Conservation (phyloP, 306 rosid species). For the Dalbergia cultrata region DNA sequence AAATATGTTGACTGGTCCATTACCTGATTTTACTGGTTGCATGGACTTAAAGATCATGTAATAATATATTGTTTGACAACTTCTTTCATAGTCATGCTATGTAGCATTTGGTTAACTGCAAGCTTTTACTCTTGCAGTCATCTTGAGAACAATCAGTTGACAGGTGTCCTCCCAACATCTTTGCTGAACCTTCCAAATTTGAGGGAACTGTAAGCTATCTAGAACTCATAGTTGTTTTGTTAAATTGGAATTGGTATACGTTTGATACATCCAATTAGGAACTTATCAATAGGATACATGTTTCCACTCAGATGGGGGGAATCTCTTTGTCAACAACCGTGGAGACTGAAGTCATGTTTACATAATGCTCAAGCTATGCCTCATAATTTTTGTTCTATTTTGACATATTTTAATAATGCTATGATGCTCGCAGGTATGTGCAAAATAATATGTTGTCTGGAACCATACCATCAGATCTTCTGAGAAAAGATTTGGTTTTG, state of each 20-base stretch:
- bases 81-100: slow-evolving; percentile 25
- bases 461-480: slow-evolving; percentile 73
- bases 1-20: slow-evolving; percentile 66
- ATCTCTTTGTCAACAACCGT: not conserved
- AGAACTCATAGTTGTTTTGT: slow-evolving; percentile 29
- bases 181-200: slow-evolving; percentile 76
- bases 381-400: slow-evolving; percentile 21
- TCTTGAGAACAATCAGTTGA: slow-evolving; percentile 91
- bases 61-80: slow-evolving; percentile 38
- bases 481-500: slow-evolving; percentile 60
- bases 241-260: slow-evolving; percentile 8
- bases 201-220: slow-evolving; percentile 80
- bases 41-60: slow-evolving; percentile 84
- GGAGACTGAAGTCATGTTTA: not conserved
- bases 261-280: not conserved
- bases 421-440: slow-evolving; percentile 73
- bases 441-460: slow-evolving; percentile 89
- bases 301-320: slow-evolving; percentile 3
- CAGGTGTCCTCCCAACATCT: slow-evolving; percentile 74
- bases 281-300: not conserved
- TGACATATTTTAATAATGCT: slow-evolving; percentile 29
- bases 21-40: slow-evolving; percentile 89
- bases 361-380: slow-evolving; percentile 12
- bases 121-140: slow-evolving; percentile 69
- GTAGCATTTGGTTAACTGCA: slow-evolving; percentile 48